A percentile compares a stretch with the other conserved stretches of the same genome.
phyloP scores from a whole-genome alignment of 2,329 filamentous ascomycete genomes.

The Aureobasidium pullulans region DNA sequence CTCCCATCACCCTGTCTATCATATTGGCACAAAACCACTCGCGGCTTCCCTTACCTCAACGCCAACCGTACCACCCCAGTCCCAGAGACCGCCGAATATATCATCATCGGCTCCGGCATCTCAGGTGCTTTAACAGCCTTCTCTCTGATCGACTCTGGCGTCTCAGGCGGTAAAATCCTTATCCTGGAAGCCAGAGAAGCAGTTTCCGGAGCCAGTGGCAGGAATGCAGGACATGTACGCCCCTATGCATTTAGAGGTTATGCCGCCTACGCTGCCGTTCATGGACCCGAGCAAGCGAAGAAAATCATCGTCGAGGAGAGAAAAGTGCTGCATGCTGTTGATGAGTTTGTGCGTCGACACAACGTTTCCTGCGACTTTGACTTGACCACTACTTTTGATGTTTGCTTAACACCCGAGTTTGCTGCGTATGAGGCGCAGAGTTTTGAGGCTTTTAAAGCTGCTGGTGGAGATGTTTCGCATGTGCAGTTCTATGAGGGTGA shows the following conservation, averaged over 20 bases:
- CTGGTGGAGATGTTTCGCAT: slow-evolving; percentile 39
- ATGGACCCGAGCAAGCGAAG: slow-evolving; percentile 38
- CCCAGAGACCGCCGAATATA: slow-evolving; percentile 28
- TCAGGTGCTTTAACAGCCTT: slow-evolving; percentile 36
- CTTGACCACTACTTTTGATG: slow-evolving; percentile 40
- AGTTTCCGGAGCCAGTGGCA: slow-evolving; percentile 36
- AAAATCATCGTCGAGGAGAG: slow-evolving; percentile 42
- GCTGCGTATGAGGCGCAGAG: slow-evolving; percentile 37
- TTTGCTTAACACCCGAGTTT: slow-evolving; percentile 42
- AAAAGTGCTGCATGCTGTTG: slow-evolving; percentile 33
- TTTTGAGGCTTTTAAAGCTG: slow-evolving; percentile 32
- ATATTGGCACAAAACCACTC: slow-evolving; percentile 41
- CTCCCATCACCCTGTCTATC: slow-evolving; percentile 27
- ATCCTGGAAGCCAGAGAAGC: slow-evolving; percentile 40
- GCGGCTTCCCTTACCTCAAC: slow-evolving; percentile 36
- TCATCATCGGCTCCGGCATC: slow-evolving; percentile 39
- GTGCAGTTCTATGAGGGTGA: slow-evolving; percentile 34
- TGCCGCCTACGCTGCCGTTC: slow-evolving; percentile 34
- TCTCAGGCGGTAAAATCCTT: slow-evolving; percentile 29
- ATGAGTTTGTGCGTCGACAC: slow-evolving; percentile 36
- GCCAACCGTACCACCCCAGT: slow-evolving; percentile 28
- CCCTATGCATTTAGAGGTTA: slow-evolving; percentile 45
- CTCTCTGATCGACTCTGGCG: slow-evolving; percentile 32
- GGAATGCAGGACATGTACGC: slow-evolving; percentile 40
- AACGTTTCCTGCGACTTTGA: slow-evolving; percentile 41